phyloP scores from a whole-genome alignment of 78 protist species.

The Protostelium mycophagum region DNA sequence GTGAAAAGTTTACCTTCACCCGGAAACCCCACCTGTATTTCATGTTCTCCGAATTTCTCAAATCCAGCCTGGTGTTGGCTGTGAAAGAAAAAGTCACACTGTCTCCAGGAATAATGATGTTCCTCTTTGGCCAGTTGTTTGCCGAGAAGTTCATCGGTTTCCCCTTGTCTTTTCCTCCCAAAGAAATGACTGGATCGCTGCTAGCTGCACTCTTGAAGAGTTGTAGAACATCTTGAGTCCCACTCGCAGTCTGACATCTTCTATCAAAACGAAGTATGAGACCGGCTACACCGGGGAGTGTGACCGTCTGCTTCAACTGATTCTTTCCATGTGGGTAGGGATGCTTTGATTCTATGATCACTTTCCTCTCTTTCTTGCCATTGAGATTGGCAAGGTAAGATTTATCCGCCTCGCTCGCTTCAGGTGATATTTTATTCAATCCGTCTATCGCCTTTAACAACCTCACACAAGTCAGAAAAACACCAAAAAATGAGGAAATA shows the following conservation, averaged over 20 bases:
- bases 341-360: slow-evolving; percentile 2
- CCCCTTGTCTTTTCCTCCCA: slow-evolving; percentile 1
- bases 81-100: not conserved
- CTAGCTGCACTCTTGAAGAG: not conserved
- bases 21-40: not conserved
- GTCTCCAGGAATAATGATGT: not conserved
- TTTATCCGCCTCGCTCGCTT: not conserved
- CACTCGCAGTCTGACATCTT: not conserved
- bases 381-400: not conserved
- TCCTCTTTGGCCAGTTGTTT: slow-evolving; percentile 2
- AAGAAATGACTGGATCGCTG: not conserved
- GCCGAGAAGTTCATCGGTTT: not conserved
- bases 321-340: slow-evolving; percentile 4
- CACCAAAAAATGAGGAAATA: not conserved
- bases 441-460: not conserved
- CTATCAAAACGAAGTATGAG: not conserved
- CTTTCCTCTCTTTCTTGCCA: not conserved
- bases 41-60: not conserved
- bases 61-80: not conserved
- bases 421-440: not conserved
- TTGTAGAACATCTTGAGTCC: not conserved
- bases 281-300: not conserved
- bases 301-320: not conserved
- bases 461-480: not conserved
- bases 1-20: not conserved